Base-by-base conservation (phyloP, 768 basidiomycete genomes). In the Psilocybe sp. region DNA sequence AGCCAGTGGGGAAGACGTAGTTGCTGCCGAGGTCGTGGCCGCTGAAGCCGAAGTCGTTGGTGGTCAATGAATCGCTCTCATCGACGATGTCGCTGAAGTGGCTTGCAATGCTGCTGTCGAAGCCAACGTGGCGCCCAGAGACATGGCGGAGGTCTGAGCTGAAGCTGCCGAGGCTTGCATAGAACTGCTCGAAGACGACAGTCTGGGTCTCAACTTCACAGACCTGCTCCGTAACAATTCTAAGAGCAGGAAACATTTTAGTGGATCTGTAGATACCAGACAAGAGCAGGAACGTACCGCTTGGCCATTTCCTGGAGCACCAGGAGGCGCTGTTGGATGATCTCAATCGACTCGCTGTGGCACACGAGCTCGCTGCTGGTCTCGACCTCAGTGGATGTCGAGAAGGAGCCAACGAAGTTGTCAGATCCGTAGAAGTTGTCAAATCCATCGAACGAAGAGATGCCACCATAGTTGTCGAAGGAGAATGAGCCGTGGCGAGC, bases 161-260 rank as follows among this genome's bases (percentile, higher is more conserved):
- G 69, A 75, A 77, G 47, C 63, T 47, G 33, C 62, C 57, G 33
- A 74, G 54, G 52, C 68, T 64, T 14, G 65, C 58, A 45, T 65
- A 64, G 65, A 69, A 73, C 56, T 76, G 74, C 52, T 74, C 62
- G 54, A 75, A 71, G 40, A 68, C 62, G 49, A 75, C 68, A 46
- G 66, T 68, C 53, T 79, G 78, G 14, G 70, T 69, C 52, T 79
- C 78, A 40, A 78, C 77, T 41, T 77, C 74, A 56, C 78, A 79
- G 41, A 76, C 69, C 38, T 70, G 68, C 58, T 77, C 71, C 16
- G 69, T 66, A 53, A 76, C 69, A 54, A 76, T 69, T 55, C 75
- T 76, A 36, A 18, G 13, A 12, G 11, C 7, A 5, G 16, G 12
- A 10, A 19, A 12, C 20, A 20, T 43, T 12, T 23, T 46, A 39